Evolutionary conservation across 805 yeast species (phyloP).

Genomic region (Teunomyces lycoperdinae): DNA sequence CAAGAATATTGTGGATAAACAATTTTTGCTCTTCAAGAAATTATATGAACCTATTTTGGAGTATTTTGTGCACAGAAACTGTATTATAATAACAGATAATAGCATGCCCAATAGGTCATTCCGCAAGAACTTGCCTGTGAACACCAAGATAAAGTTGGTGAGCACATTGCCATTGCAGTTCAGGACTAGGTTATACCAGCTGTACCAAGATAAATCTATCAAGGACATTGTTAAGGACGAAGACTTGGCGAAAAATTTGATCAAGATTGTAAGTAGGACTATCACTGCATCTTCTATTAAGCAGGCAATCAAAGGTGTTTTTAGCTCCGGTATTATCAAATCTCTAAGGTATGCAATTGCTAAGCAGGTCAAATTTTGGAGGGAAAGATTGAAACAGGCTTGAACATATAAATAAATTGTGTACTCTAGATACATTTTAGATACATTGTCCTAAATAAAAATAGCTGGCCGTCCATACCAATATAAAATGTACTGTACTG

Average conservation of each 20-base stretch:
- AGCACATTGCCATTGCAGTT: constrained; percentile 20
- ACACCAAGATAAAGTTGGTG: constrained; percentile 18
- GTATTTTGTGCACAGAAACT: constrained; percentile 19
- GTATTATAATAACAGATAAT: constrained; percentile 14
- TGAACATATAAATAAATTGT: not conserved
- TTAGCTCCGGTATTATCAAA: constrained; percentile 80
- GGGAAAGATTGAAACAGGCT: constrained; percentile 6
- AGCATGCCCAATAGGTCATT: constrained; percentile 11
- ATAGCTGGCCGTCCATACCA: not conserved
- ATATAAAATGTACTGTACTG: not conserved
- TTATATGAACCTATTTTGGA: constrained; percentile 66
- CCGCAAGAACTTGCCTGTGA: constrained; percentile 17
- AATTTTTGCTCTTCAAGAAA: constrained; percentile 61
- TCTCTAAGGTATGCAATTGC: constrained; percentile 74
- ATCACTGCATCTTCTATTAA: constrained; percentile 64
- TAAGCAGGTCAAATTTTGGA: constrained; percentile 43
- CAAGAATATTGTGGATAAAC: constrained; percentile 77
- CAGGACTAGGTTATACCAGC: constrained; percentile 20
- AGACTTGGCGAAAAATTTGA: constrained; percentile 31
- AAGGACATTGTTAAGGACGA: constrained; percentile 43
- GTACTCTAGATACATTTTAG: not conserved
- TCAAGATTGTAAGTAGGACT: constrained; percentile 35
- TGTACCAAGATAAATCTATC: constrained; percentile 39
- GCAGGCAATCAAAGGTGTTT: constrained; percentile 79
- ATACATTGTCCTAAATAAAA: not conserved